Evolutionary conservation across 2,329 filamentous ascomycete genomes (phyloP).

Genomic region (Boeremia lycopersici): DNA sequence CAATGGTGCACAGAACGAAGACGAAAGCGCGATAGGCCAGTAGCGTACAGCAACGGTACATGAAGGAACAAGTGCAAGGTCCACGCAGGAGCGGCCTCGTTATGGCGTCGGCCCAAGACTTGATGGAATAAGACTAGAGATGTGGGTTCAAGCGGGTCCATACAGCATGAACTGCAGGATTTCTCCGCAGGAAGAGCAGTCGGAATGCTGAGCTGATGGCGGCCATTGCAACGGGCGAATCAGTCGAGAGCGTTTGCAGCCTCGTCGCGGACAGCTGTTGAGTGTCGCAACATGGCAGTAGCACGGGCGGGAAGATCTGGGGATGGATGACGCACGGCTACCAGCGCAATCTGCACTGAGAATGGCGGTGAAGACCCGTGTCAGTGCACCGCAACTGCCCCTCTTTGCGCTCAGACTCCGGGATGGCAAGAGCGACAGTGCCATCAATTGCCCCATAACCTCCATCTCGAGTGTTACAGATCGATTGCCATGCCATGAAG

Average conservation of each 20-base stretch:
- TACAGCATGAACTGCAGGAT: slow-evolving; percentile 15
- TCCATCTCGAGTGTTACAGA: slow-evolving; percentile 1
- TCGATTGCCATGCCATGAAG: neutral
- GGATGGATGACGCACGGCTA: slow-evolving; percentile 36
- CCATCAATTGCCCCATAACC: slow-evolving; percentile 5
- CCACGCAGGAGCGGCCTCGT: slow-evolving; percentile 32
- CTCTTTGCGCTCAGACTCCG: slow-evolving; percentile 21
- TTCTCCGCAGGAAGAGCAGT: slow-evolving; percentile 13
- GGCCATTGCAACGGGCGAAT: slow-evolving; percentile 9
- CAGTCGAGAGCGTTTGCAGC: slow-evolving; percentile 8
- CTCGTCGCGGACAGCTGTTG: slow-evolving; percentile 13
- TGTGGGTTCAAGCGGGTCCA: slow-evolving; percentile 15
- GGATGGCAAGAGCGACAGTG: slow-evolving; percentile 5
- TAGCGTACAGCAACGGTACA: slow-evolving; percentile 31
- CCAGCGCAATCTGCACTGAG: slow-evolving; percentile 31
- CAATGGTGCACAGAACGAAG: slow-evolving; percentile 28
- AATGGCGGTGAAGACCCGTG: slow-evolving; percentile 29
- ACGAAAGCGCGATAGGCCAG: slow-evolving; percentile 34
- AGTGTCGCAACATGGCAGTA: slow-evolving; percentile 20
- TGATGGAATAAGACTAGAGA: slow-evolving; percentile 23
- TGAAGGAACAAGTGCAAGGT: slow-evolving; percentile 28
- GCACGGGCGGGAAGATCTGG: slow-evolving; percentile 31
- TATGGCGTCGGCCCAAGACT: slow-evolving; percentile 40
- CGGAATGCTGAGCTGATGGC: slow-evolving; percentile 11
- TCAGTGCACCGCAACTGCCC: slow-evolving; percentile 26